Conservation (phyloP, 495 filamentous ascomycete genomes). For the Tuber calosporum region DNA sequence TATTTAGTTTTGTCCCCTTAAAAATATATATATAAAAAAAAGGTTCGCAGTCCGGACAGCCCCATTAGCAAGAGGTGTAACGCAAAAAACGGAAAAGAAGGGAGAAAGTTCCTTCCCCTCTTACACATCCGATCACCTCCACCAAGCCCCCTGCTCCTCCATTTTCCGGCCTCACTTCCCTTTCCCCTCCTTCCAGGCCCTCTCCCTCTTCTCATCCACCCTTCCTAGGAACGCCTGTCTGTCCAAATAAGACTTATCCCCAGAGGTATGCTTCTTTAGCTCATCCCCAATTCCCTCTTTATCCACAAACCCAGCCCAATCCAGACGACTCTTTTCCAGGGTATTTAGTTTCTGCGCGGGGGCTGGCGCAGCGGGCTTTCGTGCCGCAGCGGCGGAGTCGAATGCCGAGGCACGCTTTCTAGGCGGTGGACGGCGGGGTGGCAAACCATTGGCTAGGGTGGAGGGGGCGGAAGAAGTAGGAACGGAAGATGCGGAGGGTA, state of each 20-base stretch:
- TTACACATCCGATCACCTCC: neutral
- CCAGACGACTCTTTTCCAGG: conserved; percentile 86
- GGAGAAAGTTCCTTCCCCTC: neutral
- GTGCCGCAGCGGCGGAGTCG: conserved; percentile 58
- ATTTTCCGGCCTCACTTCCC: conserved; percentile 20
- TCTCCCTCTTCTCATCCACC: conserved; percentile 65
- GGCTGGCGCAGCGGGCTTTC: conserved; percentile 43
- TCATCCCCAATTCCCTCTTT: conserved; percentile 87
- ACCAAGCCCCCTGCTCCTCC: neutral
- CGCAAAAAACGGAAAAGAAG: neutral
- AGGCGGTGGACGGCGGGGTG: conserved; percentile 57
- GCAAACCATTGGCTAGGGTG: conserved; percentile 34
- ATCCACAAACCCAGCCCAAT: conserved; percentile 93
- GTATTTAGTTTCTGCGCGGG: conserved; percentile 84
- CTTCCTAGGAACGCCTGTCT: conserved; percentile 84
- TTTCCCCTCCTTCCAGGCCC: conserved; percentile 35
- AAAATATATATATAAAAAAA: neutral
- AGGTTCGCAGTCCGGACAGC: neutral
- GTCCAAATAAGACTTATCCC: conserved; percentile 71
- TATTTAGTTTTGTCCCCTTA: neutral
- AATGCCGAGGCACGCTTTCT: conserved; percentile 70
- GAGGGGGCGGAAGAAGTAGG: conserved; percentile 31
- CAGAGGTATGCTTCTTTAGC: conserved; percentile 72
- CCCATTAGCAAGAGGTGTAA: neutral
- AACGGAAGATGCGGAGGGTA: conserved; percentile 45